Base-by-base conservation (phyloP, 345 rosid genomes). In the Cardamine resedifolia region DNA sequence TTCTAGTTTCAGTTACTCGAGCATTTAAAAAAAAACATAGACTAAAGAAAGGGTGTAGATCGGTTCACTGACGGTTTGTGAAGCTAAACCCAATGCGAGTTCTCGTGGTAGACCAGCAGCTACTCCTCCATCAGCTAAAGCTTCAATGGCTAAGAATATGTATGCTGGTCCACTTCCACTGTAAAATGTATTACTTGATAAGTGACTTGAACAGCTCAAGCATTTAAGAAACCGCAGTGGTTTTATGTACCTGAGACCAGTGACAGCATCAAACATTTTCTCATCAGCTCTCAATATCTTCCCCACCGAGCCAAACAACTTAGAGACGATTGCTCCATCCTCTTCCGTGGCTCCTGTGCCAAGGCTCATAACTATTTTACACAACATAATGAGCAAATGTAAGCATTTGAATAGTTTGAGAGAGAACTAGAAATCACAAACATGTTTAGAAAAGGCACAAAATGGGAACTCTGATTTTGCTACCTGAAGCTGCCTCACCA, bases 121-220 rank as follows among this genome's bases (percentile, higher is more conserved):
- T 43, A 91, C 98, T 58, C 96, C 99, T 48, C 98, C 99, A 82
- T 95, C 97, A 47, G 94, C 97, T 73, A 95, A 78, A 66, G 99
- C 96, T 84, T 95, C 99, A 71, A 95, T 95, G 19, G 97, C 96
- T 62, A 92, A 72, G 81, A 66, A 92, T 51, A 95, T 66, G 70
- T 90, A 91, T 11, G 98, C 97, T 45, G 99, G 98, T 47, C 98
- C 98, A 27, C 99, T 95, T 27, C 96, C 98, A 76, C 98, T 95
- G 85, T 58, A 23, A 23, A 23, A 23, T 23, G 24, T 14, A 28
- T 47, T 47, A 58, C 28, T 58, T 51, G 73, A 31, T 59, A 3
- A 67, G 31, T 41, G 39, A 59, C 12, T 39, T 43, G 62, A 59
- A 51, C 47, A 59, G 19, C 39, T 43, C 1, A 4, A 31, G 48